Evolutionary conservation across 768 basidiomycete genomes (phyloP), one percentile per base, ranked within the genome.

Genomic region (Asterophora parasitica): DNA sequence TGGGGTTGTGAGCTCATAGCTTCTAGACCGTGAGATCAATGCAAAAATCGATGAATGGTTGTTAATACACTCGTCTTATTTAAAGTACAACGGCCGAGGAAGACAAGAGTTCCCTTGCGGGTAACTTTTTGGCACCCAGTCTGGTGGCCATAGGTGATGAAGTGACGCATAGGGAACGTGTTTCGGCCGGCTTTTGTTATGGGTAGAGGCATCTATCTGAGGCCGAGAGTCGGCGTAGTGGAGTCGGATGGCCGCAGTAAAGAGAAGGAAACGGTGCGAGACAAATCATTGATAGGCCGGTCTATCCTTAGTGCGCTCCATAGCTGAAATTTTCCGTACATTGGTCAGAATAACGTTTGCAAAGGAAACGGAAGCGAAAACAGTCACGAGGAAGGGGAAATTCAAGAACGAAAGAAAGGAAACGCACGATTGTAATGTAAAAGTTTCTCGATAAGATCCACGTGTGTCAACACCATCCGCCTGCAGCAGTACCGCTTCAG

Each of bases 401-500:
- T 2, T 16, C 12, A 15, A 7, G 13, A 9, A 23, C 20, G 17
- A 44, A 30, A 19, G 30, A 2, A 33, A 31, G 20, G 39, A 16
- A 23, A 40, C 87, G 57, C 43, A 96, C 93, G 92, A 66, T 94
- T 95, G 65, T 95, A 98, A 59, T 95, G 92, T 17, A 98, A 73
- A 13, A 97, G 77, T 68, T 97, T 97, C 70, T 97, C 95, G 57
- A 97, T 97, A 53, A 97, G 76, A 68, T 97, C 95, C 47, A 97
- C 95, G 64, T 98, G 95, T 0, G 95, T 97, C 45, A 97, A 72
- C 4, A 98, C 90, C 95, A 97, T 98, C 39, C 95, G 81, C 38
- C 94, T 78, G 68, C 95, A 97, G 68, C 95, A 98, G 61, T 98
- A 98, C 46, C 95, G 73, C 66, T 91, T 94, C 37, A 98, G 69